A percentile compares a stretch with the other conserved stretches of the same genome.
These are phyloP conservation scores for Adenanthera pavonina DNA, from an alignment of 306 rosid species.

Conservation along the genomic window DNA sequence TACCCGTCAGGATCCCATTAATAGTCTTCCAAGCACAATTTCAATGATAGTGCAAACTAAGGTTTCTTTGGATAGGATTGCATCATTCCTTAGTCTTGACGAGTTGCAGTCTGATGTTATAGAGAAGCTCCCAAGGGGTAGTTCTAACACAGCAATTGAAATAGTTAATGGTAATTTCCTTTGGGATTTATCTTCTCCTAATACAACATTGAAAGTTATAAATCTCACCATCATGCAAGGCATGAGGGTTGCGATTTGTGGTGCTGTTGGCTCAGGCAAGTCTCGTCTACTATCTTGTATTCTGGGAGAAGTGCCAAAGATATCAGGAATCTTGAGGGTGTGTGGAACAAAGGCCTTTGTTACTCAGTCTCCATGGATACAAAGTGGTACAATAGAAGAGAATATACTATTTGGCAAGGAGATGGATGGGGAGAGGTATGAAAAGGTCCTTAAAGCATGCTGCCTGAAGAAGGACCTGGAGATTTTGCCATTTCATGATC, in stretches of 20 bases:
- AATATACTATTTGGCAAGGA: conserved; percentile 74
- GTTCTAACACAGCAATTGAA: conserved; percentile 52
- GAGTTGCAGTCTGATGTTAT: conserved; percentile 49
- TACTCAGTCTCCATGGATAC: conserved; percentile 95
- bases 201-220: conserved; percentile 42
- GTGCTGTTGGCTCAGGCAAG: conserved; percentile 74
- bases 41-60: conserved; percentile 58
- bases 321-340: conserved; percentile 63
- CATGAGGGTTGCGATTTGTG: conserved; percentile 59
- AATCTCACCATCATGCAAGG: conserved; percentile 46
- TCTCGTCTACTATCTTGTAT: conserved; percentile 80
- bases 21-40: conserved; percentile 50
- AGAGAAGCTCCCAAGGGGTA: conserved; percentile 50
- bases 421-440: conserved; percentile 77
- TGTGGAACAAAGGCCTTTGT: conserved; percentile 89
- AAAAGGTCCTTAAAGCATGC: conserved; percentile 80
- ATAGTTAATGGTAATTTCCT: conserved; percentile 55
- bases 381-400: conserved; percentile 82
- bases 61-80: conserved; percentile 61
- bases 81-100: conserved; percentile 54
- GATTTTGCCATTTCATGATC: conserved; percentile 76
- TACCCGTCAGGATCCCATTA: conserved; percentile 55
- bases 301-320: conserved; percentile 81
- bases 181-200: conserved; percentile 53
- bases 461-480: conserved; percentile 80